Evolutionary conservation across 1,139 yeast genomes (phyloP), one percentile per base, ranked within the genome.

Genomic region (Pichiaceae sp.): DNA sequence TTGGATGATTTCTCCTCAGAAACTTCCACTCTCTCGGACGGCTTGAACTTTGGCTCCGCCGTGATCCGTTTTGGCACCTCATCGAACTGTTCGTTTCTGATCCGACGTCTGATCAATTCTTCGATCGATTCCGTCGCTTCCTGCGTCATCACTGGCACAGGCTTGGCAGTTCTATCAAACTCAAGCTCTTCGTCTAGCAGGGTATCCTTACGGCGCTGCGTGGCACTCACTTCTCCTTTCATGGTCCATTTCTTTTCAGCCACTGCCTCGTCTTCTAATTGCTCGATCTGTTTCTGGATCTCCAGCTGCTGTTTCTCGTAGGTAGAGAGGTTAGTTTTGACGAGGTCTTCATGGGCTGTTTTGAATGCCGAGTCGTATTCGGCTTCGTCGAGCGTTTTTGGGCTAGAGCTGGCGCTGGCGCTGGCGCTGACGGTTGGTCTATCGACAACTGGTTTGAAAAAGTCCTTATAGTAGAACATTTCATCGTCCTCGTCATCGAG

Each of bases 201-300:
- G 1, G 97, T 81, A 60, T 91, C 96, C 35, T 68, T 66, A 3
- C 95, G 95, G 53, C 98, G 73, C 47, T 81, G 85, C 44, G 70
- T 74, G 1, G 89, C 84, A 37, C 74, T 72, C 2, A 86, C 87
- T 61, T 91, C 98, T 59, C 98, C 98, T 54, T 79, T 82, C 71
- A 89, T 71, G 7, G 95, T 78, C 98, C 98, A 91, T 52, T 79
- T 79, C 64, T 91, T 91, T 43, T 83, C 91, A 2, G 87, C 91
- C 20, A 91, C 78, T 21, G 93, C 79, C 54, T 89, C 97, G 27
- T 78, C 75, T 60, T 91, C 98, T 37, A 87, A 66, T 48, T 73
- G 69, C 29, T 72, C 73, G 43, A 91, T 91, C 59, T 91, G 95
- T 31, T 71, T 69, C 53, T 80, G 84, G 26, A 91, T 68, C 41